phyloP scores from a whole-genome alignment of 805 yeast genomes.

The Monosporozyma unispora region DNA sequence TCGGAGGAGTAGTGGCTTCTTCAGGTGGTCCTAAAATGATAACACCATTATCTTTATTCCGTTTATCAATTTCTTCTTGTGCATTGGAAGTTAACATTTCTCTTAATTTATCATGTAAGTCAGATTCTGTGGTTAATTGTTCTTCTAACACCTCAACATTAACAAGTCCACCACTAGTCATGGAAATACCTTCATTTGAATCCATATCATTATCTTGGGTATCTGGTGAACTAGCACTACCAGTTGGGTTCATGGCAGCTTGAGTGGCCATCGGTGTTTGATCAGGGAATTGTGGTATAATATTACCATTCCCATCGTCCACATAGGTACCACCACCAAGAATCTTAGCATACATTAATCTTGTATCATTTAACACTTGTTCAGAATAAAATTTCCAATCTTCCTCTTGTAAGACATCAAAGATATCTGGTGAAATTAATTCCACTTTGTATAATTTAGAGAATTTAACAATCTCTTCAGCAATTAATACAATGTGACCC shows the following conservation, averaged over 20 bases:
- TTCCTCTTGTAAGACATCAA: slow-evolving; percentile 13
- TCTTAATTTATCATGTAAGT: slow-evolving; percentile 24
- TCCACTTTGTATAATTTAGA: slow-evolving; percentile 32
- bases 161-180: slow-evolving; percentile 11
- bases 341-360: slow-evolving; percentile 27
- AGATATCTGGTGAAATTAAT: slow-evolving; percentile 24
- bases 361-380: slow-evolving; percentile 25
- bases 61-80: slow-evolving; percentile 21
- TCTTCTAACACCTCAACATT: slow-evolving; percentile 17
- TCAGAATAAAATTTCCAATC: slow-evolving; percentile 25
- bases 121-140: slow-evolving; percentile 23
- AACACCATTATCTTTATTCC: slow-evolving; percentile 27
- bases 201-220: not conserved
- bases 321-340: slow-evolving; percentile 27
- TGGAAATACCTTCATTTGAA: not conserved
- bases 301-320: slow-evolving; percentile 20
- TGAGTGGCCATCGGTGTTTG: not conserved
- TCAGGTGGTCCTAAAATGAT: slow-evolving; percentile 26
- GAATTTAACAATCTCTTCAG: slow-evolving; percentile 92
- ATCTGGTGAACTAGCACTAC: not conserved
- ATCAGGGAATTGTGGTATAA: slow-evolving; percentile 15
- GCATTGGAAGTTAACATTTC: slow-evolving; percentile 20
- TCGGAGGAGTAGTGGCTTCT: not conserved
- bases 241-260: not conserved
- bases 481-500: slow-evolving; percentile 88